These are phyloP conservation scores for Pseudomonodictys pantanalensis DNA, from an alignment of 495 filamentous ascomycete species.

Conservation along the genomic window DNA sequence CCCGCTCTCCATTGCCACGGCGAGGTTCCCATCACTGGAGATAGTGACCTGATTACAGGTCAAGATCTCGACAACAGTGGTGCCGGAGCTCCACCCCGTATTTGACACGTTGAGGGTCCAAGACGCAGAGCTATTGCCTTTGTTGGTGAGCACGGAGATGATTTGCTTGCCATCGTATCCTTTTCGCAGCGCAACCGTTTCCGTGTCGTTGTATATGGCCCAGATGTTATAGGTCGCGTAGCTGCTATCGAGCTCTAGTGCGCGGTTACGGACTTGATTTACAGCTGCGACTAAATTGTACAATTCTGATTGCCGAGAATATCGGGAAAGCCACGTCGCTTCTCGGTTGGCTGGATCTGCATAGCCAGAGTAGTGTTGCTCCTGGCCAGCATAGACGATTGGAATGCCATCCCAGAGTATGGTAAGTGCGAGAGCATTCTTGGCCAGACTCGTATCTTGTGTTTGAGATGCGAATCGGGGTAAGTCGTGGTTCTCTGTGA, in stretches of 20 bases:
- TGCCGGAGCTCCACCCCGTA: slow-evolving; percentile 43
- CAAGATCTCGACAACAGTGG: slow-evolving; percentile 46
- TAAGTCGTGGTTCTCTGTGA: slow-evolving; percentile 77
- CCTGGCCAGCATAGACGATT: slow-evolving; percentile 68
- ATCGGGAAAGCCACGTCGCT: slow-evolving; percentile 68
- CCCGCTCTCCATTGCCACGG: slow-evolving; percentile 35
- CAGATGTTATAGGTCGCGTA: slow-evolving; percentile 56
- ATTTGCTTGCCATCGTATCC: slow-evolving; percentile 54
- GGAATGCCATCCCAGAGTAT: slow-evolving; percentile 69
- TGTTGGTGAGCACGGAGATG: slow-evolving; percentile 61
- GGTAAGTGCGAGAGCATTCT: slow-evolving; percentile 68
- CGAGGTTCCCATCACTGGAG: slow-evolving; percentile 33
- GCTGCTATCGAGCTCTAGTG: slow-evolving; percentile 45
- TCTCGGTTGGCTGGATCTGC: slow-evolving; percentile 66
- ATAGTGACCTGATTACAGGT: slow-evolving; percentile 46
- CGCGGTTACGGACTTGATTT: slow-evolving; percentile 60
- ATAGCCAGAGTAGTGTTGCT: slow-evolving; percentile 63
- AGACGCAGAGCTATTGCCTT: slow-evolving; percentile 47
- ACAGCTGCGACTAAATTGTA: slow-evolving; percentile 58
- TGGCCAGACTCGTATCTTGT: slow-evolving; percentile 51
- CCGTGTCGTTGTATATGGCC: slow-evolving; percentile 55
- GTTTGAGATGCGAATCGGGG: slow-evolving; percentile 36
- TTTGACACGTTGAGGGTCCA: slow-evolving; percentile 49
- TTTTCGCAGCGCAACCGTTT: slow-evolving; percentile 64
- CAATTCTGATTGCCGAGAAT: slow-evolving; percentile 56